These are phyloP conservation scores for Eucalyptus sideroxylon DNA, from an alignment of 345 rosid genomes.

Conservation along the genomic window DNA sequence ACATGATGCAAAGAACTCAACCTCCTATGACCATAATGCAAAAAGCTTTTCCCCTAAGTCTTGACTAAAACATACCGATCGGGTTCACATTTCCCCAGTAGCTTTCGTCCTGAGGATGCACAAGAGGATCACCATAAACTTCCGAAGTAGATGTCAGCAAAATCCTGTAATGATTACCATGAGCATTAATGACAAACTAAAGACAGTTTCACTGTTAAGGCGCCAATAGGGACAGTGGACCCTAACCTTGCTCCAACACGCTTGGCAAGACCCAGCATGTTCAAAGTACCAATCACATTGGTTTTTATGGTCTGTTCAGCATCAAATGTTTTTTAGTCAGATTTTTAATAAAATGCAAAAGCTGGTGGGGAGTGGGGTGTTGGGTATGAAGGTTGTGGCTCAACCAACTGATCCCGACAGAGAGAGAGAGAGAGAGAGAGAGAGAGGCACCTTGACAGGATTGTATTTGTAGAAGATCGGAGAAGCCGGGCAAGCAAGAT, in stretches of 20 bases:
- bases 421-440: background rate
- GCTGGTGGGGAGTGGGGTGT: background rate
- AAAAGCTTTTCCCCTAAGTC: background rate
- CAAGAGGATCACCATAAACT: constrained; percentile 88
- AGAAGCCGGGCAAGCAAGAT: constrained; percentile 95
- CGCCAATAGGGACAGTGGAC: background rate
- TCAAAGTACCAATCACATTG: constrained; percentile 83
- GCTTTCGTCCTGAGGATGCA: constrained; percentile 75
- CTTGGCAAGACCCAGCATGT: constrained; percentile 95
- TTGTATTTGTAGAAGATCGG: constrained; percentile 92
- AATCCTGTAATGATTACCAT: constrained; percentile 24
- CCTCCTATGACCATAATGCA: background rate
- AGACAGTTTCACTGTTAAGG: background rate
- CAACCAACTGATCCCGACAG: background rate
- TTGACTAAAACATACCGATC: constrained; percentile 32
- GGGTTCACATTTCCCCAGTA: constrained; percentile 98
- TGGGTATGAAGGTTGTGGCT: background rate
- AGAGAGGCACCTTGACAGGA: constrained; percentile 62
- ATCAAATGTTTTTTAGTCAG: background rate
- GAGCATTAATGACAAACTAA: background rate
- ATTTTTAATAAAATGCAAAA: background rate
- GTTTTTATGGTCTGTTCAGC: constrained; percentile 78
- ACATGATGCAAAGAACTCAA: background rate
- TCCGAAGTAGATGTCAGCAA: constrained; percentile 90
- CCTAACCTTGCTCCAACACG: constrained; percentile 89